Conservation (phyloP, 75 land plant species). For the Cryptomeria japonica region DNA sequence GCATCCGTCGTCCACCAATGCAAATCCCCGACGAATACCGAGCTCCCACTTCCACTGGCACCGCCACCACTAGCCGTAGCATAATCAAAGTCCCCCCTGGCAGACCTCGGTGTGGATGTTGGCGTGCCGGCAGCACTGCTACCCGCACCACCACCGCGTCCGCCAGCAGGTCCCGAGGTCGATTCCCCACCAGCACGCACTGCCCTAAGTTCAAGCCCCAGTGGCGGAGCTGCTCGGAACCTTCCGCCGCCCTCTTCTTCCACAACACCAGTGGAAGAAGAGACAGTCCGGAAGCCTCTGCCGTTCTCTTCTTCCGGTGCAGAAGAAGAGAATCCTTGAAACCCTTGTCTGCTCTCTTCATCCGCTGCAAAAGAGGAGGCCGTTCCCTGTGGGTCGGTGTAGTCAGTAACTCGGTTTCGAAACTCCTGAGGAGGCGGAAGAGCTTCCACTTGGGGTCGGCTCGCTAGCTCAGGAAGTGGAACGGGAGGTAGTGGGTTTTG, state of each 20-base stretch:
- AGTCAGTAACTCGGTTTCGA: neutral
- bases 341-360: neutral
- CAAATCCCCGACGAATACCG: constrained; percentile 81
- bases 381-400: neutral
- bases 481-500: neutral
- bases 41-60: constrained; percentile 24
- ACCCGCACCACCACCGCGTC: neutral
- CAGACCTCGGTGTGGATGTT: neutral
- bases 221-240: neutral
- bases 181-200: neutral
- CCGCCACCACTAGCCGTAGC: neutral
- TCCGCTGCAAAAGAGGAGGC: neutral
- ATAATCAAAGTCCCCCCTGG: neutral
- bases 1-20: constrained; percentile 99
- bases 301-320: neutral
- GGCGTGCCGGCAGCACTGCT: neutral
- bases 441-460: too few species aligned
- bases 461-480: neutral
- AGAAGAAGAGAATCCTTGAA: neutral
- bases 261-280: neutral
- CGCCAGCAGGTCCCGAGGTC: neutral
- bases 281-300: neutral
- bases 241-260: neutral
- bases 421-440: neutral
- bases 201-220: neutral